Evolutionary conservation across 257 asterid species (phyloP).

Genomic region (Solanum tacnaense): DNA sequence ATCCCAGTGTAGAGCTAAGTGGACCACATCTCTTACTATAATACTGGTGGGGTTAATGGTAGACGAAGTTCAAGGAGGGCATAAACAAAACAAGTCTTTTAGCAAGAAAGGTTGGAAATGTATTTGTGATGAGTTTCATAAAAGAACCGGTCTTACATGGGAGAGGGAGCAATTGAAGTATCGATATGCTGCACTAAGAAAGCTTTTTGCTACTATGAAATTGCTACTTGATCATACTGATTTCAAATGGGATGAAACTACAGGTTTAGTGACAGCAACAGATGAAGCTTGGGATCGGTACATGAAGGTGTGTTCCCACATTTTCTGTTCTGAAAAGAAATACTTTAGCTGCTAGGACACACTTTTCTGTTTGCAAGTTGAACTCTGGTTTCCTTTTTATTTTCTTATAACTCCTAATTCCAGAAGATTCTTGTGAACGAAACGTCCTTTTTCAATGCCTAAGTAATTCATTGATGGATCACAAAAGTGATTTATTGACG

Average conservation of each 20-base stretch:
- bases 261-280: constrained; percentile 47
- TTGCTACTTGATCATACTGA: constrained; percentile 43
- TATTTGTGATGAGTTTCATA: constrained; percentile 57
- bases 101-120: constrained; percentile 69
- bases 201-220: constrained; percentile 38
- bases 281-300: constrained; percentile 70
- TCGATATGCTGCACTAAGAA: constrained; percentile 55
- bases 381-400: neutral
- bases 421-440: neutral
- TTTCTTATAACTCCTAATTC: neutral
- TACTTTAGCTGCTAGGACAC: neutral
- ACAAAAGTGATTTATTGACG: neutral
- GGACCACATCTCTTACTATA: constrained; percentile 58
- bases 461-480: neutral
- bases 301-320: constrained; percentile 27
- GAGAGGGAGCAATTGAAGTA: constrained; percentile 67
- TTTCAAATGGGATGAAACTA: constrained; percentile 55
- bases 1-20: constrained; percentile 66
- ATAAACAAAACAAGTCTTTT: constrained; percentile 47
- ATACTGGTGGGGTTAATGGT: constrained; percentile 56
- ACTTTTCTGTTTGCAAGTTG: neutral
- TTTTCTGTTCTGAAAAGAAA: neutral
- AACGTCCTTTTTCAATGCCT: neutral
- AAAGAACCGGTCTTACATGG: constrained; percentile 65
- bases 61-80: constrained; percentile 51